phyloP scores from a whole-genome alignment of 2,329 filamentous ascomycete genomes.

The Diaporthe citriasiana region DNA sequence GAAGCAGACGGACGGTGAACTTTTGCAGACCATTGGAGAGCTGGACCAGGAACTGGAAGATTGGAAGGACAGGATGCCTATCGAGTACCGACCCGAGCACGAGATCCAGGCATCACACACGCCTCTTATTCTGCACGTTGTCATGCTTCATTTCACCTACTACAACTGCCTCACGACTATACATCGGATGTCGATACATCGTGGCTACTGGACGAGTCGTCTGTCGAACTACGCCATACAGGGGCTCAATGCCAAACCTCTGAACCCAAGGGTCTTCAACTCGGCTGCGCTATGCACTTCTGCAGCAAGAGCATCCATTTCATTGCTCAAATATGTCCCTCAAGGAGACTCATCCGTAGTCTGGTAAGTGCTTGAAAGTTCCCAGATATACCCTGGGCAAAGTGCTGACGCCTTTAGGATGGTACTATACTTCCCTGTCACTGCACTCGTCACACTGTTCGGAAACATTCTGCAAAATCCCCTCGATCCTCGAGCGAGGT shows the following conservation, averaged over 20 bases:
- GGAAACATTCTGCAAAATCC: conserved; percentile 98
- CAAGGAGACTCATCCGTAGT: conserved; percentile 96
- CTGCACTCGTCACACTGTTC: conserved; percentile 93
- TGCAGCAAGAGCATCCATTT: conserved; percentile 92
- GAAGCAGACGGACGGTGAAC: conserved; percentile 91
- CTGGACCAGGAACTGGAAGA: conserved; percentile 90
- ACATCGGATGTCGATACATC: conserved; percentile 97
- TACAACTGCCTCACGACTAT: conserved; percentile 99
- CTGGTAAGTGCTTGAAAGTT: conserved; percentile 73
- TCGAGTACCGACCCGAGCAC: conserved; percentile 97
- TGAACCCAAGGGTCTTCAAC: conserved; percentile 95
- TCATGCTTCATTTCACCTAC: conserved; percentile 95
- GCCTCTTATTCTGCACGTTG: conserved; percentile 92
- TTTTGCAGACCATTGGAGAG: conserved; percentile 95
- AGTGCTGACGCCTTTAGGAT: conserved; percentile 67
- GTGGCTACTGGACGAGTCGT: conserved; percentile 97
- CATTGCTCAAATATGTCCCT: conserved; percentile 94
- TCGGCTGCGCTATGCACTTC: conserved; percentile 94
- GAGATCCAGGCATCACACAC: conserved; percentile 95
- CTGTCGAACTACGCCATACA: conserved; percentile 96
- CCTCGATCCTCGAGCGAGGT: conserved; percentile 86
- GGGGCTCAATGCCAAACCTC: conserved; percentile 87
- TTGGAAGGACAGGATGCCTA: conserved; percentile 96
- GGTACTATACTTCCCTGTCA: conserved; percentile 96
- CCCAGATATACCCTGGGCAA: not conserved